Evolutionary conservation across 495 filamentous ascomycete species (phyloP).

Genomic region (Hypoxylon lienhwacheense): DNA sequence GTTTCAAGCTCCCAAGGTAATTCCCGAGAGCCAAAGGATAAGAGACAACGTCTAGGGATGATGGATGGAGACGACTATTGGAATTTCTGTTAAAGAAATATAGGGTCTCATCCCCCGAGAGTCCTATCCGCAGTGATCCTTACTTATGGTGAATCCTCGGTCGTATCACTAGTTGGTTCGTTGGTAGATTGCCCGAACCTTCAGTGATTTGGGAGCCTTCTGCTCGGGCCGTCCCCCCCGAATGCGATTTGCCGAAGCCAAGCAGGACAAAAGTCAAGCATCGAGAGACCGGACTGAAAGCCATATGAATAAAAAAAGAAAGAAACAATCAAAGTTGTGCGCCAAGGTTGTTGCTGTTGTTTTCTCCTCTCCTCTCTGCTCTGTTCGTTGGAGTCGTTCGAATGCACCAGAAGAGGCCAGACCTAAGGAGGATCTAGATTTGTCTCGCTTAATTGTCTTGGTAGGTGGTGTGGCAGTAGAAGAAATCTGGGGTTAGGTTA

Average conservation of each 20-base stretch:
- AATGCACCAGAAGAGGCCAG: slow-evolving; percentile 18
- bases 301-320: not conserved
- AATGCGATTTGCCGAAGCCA: slow-evolving; percentile 29
- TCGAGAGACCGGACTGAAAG: slow-evolving; percentile 5
- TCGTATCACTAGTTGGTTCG: slow-evolving; percentile 4
- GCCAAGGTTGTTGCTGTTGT: too few relatives aligned
- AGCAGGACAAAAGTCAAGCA: slow-evolving; percentile 16
- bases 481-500: slow-evolving; percentile 26
- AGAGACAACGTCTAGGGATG: not conserved
- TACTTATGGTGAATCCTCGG: not conserved
- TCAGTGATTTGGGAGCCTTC: slow-evolving; percentile 2
- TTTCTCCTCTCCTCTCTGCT: too few relatives aligned
- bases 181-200: slow-evolving; percentile 11
- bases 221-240: slow-evolving; percentile 22
- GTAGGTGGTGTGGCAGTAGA: slow-evolving; percentile 16
- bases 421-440: slow-evolving; percentile 22
- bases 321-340: slow-evolving; percentile 5
- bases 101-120: not conserved
- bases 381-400: slow-evolving; percentile 13
- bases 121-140: too few relatives aligned
- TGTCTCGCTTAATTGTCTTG: slow-evolving; percentile 12
- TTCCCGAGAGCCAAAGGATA: slow-evolving; percentile 15
- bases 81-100: not conserved
- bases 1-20: slow-evolving; percentile 22
- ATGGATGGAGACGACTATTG: not conserved